A percentile compares a stretch with the other conserved stretches of the same genome.
phyloP scores from a whole-genome alignment of 805 yeast species.

The Cyberlindnera subsufficiens region DNA sequence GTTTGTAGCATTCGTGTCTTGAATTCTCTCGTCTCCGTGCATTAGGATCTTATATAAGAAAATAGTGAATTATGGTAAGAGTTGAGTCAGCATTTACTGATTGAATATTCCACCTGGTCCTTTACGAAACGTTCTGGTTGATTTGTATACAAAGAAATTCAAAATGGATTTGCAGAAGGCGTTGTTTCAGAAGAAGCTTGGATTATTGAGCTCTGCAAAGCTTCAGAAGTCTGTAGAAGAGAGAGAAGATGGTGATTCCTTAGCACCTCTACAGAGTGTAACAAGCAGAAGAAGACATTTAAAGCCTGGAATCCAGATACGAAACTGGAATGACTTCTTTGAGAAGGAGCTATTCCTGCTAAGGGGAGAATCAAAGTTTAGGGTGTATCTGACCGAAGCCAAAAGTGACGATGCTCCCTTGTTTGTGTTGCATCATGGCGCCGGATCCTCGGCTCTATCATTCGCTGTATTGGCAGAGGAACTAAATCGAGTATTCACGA shows the following conservation, averaged over 20 bases:
- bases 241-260: neutral
- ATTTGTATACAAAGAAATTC: neutral
- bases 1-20: too few species aligned
- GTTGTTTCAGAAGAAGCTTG: constrained; percentile 11
- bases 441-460: constrained; percentile 83
- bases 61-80: too few species aligned
- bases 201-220: neutral
- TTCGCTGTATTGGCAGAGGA: constrained; percentile 50
- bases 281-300: neutral
- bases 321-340: constrained; percentile 31
- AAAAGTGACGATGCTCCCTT: constrained; percentile 38
- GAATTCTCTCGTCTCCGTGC: too few species aligned
- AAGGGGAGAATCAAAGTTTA: constrained; percentile 29
- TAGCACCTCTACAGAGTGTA: neutral
- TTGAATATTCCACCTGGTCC: too few species aligned
- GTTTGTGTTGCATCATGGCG: constrained; percentile 86
- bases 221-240: neutral
- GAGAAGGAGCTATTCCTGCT: constrained; percentile 19
- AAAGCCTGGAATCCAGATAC: neutral
- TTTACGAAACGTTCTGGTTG: too few species aligned
- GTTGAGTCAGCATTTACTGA: too few species aligned
- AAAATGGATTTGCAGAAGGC: constrained; percentile 9
- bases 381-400: constrained; percentile 58
- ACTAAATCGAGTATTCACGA: constrained; percentile 22
- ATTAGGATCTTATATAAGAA: too few species aligned